These are phyloP conservation scores for Cylindrodendrum hubeiense DNA, from an alignment of 2,329 filamentous ascomycete species.

Conservation along the genomic window DNA sequence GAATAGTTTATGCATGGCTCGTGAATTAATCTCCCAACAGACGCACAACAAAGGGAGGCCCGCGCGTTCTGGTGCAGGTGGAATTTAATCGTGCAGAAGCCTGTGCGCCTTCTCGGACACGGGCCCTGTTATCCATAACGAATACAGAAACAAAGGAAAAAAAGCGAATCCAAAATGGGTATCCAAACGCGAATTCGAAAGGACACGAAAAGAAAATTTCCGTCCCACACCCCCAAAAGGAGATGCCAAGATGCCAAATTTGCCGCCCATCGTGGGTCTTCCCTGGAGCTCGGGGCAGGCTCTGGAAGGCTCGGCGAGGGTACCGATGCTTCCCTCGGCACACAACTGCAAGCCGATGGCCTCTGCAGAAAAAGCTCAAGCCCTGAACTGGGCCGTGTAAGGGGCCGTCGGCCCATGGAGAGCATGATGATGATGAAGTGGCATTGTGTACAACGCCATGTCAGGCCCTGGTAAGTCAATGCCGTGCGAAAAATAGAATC, in stretches of 20 bases:
- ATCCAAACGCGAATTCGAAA: conserved; percentile 5
- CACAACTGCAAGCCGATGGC: conserved; percentile 29
- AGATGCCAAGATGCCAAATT: conserved; percentile 3
- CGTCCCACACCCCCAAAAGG: conserved; percentile 22
- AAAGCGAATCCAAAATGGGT: conserved; percentile 10
- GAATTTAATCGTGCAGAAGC: conserved; percentile 31
- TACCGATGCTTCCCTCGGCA: conserved; percentile 32
- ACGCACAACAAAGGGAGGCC: conserved; percentile 42
- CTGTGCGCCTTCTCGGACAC: conserved; percentile 29
- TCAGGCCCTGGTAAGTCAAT: conserved; percentile 8
- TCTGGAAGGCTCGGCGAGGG: conserved; percentile 10
- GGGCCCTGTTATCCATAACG: conserved; percentile 2
- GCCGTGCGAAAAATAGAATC: conserved; percentile 20
- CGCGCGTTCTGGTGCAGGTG: conserved; percentile 21
- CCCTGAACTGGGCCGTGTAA: conserved; percentile 39
- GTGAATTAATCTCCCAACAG: conserved; percentile 46
- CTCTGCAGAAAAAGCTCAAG: conserved; percentile 36
- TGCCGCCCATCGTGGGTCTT: conserved; percentile 2
- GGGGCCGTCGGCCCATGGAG: conserved; percentile 38
- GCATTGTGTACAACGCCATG: conserved; percentile 36
- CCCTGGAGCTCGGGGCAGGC: not conserved
- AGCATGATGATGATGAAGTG: conserved; percentile 31
- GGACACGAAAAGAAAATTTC: conserved; percentile 13
- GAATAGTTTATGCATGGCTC: conserved; percentile 38
- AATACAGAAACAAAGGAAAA: conserved; percentile 19